phyloP scores from a whole-genome alignment of 768 basidiomycete genomes.

The Lactarius pseudohatsudake region DNA sequence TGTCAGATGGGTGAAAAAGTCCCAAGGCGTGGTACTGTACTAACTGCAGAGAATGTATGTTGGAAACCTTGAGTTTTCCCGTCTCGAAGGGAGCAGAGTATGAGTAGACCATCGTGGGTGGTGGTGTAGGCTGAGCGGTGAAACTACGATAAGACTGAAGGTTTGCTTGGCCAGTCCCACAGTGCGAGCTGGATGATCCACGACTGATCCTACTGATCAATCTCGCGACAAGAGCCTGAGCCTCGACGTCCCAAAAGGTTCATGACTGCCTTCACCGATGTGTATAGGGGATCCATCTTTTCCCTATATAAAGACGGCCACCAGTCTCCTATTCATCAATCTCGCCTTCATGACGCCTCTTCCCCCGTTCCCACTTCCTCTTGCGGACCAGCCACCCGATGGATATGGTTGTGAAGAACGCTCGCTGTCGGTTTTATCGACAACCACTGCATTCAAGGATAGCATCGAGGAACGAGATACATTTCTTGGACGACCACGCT shows the following conservation, averaged over 20 bases:
- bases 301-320: too few species aligned
- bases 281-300: too few species aligned
- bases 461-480: too few species aligned
- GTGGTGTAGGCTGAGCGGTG: background rate
- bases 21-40: constrained; percentile 9
- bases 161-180: background rate
- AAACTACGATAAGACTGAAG: background rate
- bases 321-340: too few species aligned
- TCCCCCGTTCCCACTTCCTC: too few species aligned
- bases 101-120: constrained; percentile 20
- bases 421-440: too few species aligned
- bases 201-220: background rate
- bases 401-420: too few species aligned
- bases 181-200: background rate
- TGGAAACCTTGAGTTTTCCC: constrained; percentile 29
- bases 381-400: too few species aligned
- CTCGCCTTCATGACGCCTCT: too few species aligned
- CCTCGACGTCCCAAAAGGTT: constrained; percentile 12
- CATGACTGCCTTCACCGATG: constrained; percentile 4
- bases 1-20: background rate
- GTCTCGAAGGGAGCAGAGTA: constrained; percentile 23
- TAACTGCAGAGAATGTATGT: constrained; percentile 27
- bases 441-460: too few species aligned
- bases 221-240: constrained; percentile 3
- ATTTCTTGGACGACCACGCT: too few species aligned